Base-by-base conservation (phyloP, 1,139 yeast genomes). In the Hansenula sp. region DNA sequence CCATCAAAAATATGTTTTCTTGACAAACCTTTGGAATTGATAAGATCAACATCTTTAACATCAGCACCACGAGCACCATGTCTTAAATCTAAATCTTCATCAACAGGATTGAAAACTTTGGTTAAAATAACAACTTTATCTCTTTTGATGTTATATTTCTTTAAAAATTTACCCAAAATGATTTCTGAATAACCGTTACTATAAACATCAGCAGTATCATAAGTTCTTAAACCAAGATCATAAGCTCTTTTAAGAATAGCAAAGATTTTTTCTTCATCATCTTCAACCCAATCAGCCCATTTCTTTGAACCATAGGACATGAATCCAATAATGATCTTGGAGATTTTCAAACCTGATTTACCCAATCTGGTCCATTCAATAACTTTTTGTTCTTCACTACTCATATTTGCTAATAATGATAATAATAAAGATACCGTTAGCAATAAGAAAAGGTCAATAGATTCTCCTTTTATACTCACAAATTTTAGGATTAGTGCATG, bases 261-360 rank as follows among this genome's bases (percentile, higher is more conserved):
- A 37, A 66, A 54, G 40, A 66, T 55, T 40, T 57, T 47, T 27
- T 71, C 69, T 40, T 70, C 71, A 39, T 69, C 70, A n/a, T 66
- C 73, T 21, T 73, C 52, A 6, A 71, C 71, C 80, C 79, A 76
- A 20, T 65, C 69, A 8, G 57, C 66, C 75, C 76, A 73, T 17
- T 45, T 37, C 43, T 69, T 71, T 17, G 53, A 43, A n/a, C 83
- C 84, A 48, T 60, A 75, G 3, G 75, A 59, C 82, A 77, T 77
- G 51, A 79, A 75, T 19, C 83, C 84, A 13, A 77, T 68, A 42
- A 78, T 69, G 39, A 76, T 55, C 43, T 68, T 68, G 26, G 82
- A 71, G 34, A 77, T 63, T 44, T 71, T 65, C 29, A 78, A 65
- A 1, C 82, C 82, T 2, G 79, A 71, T 32, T 64, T 59, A 17